Conservation (phyloP, 1,284 basidiomycete genomes). For the Quambalaria eucalypti region DNA sequence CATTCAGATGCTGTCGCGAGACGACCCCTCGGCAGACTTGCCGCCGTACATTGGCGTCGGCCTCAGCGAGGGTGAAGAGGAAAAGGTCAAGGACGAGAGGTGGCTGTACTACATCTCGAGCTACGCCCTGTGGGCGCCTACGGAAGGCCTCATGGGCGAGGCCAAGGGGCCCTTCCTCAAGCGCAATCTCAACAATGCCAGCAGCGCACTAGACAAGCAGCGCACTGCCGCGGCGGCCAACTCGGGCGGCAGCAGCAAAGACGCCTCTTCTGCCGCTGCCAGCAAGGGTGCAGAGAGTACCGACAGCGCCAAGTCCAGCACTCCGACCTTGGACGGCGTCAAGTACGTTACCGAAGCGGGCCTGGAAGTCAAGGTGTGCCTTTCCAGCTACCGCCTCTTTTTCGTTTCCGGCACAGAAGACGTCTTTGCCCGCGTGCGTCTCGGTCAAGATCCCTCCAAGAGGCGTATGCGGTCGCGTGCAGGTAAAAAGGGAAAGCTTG, state of each 20-base stretch:
- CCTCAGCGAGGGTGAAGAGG: slow-evolving; percentile 60
- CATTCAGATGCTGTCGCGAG: slow-evolving; percentile 77
- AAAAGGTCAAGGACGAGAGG: slow-evolving; percentile 67
- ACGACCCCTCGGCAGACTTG: slow-evolving; percentile 53
- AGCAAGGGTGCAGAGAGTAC: neutral
- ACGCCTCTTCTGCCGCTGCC: neutral
- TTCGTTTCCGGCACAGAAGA: slow-evolving; percentile 49
- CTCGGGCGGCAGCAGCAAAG: neutral
- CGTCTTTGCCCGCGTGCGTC: slow-evolving; percentile 37
- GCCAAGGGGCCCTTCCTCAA: slow-evolving; percentile 39
- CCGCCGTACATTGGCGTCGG: neutral
- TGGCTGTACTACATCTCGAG: slow-evolving; percentile 87
- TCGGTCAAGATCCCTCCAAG: slow-evolving; percentile 5
- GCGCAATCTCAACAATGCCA: slow-evolving; percentile 14
- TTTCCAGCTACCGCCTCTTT: slow-evolving; percentile 50
- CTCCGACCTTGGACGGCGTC: neutral
- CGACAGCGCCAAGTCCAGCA: neutral
- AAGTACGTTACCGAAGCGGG: slow-evolving; percentile 1
- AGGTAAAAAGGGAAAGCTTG: slow-evolving; percentile 16
- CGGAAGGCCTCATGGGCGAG: slow-evolving; percentile 37
- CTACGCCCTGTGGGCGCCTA: slow-evolving; percentile 54
- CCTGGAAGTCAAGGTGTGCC: slow-evolving; percentile 40
- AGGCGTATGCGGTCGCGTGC: slow-evolving; percentile 11
- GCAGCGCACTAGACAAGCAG: slow-evolving; percentile 3
- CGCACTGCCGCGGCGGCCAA: slow-evolving; percentile 3